Evolutionary conservation across 2,329 filamentous ascomycete species (phyloP), one percentile per base, ranked within the genome.

Genomic region (Ophioceras dolichostomum): DNA sequence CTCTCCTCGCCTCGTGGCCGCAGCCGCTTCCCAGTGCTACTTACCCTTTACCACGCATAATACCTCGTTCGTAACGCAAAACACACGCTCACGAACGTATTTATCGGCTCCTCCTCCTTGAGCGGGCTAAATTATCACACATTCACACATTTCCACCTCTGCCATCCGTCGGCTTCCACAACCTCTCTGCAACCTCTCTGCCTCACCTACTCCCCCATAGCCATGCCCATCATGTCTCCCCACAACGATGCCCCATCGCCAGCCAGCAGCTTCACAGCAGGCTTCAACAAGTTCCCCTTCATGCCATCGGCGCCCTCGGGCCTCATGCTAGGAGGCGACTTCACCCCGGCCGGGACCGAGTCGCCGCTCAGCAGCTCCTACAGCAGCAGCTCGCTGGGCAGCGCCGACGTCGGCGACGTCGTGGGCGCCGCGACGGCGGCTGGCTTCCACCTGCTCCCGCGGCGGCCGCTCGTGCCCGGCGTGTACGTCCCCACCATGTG

Each of bases 401-500:
- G 18, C 16, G 31, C 13, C 24, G 33, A 28, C 13, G n/a, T n/a
- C n/a, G n/a, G n/a, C n/a, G n/a, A n/a, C n/a, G n/a, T n/a, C 19
- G 29, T 16, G 7, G 24, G 24, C 16, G n/a, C n/a, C n/a, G n/a
- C n/a, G n/a, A n/a, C n/a, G n/a, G 34, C 40, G 14, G 40, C 49
- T 6, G 47, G 50, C 26, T 49, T 55, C 37, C 56, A 58, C 38
- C 51, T 51, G 40, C 42, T 45, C 24, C n/a, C n/a, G n/a, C n/a
- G n/a, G n/a, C 56, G 62, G 20, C 58, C 55, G 4, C 52, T 67
- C 9, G 41, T 58, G 18, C 60, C 63, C 4, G 75, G 73, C 39
- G 70, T 85, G 47, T 85, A 85, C 51, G 79, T 83, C 34, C 81
- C 82, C 19, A 84, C 80, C 14, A 68, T 83, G 49, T 79, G 78